Base-by-base conservation (phyloP, 768 basidiomycete species). In the Leccinum olivaceopallidum region DNA sequence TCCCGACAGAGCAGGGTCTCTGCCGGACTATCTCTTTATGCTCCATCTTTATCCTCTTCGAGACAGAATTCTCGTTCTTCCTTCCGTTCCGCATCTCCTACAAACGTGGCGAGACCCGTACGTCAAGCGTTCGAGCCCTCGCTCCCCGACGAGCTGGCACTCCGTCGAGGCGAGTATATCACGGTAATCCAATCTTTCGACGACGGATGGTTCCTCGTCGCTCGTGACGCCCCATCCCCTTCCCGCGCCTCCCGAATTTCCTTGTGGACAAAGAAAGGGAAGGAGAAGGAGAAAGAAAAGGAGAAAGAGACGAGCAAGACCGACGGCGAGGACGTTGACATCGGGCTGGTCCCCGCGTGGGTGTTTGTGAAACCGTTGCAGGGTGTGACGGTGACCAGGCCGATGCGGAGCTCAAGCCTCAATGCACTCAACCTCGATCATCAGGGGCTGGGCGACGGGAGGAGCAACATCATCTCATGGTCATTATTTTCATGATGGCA, bases 181-280 rank as follows among this genome's bases (percentile, higher is more conserved):
- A 82, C 81, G 1, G 74, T 91, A 30, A 78, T 90, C 4, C 83
- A 84, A 61, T 83, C 84, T 5, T 89, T 86, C 65, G 87, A 92
- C 60, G 90, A 92, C 59, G 90, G 89, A 2, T 93, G 90, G 90
- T 90, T 87, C 65, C 79, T 89, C 55, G 87, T 89, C 55, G 85
- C 83, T 20, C 78, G 87, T 30, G 83, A 87, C 61, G 70, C 50
- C 61, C 64, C 60, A 68, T 73, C 26, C 65, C 78, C 78, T 64
- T 80, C 80, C 1, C 74, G 37, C 59, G 77, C 78, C 57, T 81
- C 80, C 7, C 59, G 56, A n/a, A 22, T 62, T 32, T 65, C 62
- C 22, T 6, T 56, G 58, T 37, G 66, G 58, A 57, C 37, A 37
- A 62, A 53, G 34, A 64, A 49, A 20, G 24, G 55, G 4, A 42